These are phyloP conservation scores for Xylaria intraflava DNA, from an alignment of 495 filamentous ascomycete species.

Conservation along the genomic window DNA sequence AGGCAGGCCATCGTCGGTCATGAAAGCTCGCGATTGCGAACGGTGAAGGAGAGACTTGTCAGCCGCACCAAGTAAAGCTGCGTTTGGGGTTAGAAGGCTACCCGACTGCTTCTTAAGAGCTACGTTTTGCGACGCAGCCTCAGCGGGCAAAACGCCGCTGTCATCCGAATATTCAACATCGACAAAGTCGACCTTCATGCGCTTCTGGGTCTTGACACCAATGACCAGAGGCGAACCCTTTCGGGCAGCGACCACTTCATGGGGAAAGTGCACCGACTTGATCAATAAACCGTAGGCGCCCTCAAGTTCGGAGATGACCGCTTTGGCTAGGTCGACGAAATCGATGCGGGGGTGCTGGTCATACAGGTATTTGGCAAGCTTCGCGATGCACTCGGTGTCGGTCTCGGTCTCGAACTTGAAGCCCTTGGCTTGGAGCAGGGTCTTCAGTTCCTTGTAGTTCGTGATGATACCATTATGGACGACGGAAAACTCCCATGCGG, in stretches of 20 bases:
- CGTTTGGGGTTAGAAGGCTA: constrained; percentile 54
- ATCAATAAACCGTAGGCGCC: constrained; percentile 93
- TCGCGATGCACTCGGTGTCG: constrained; percentile 97
- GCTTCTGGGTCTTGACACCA: constrained; percentile 88
- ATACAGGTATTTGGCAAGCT: constrained; percentile 96
- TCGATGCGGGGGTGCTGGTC: constrained; percentile 92
- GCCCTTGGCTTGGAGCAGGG: constrained; percentile 84
- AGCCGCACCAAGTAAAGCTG: constrained; percentile 73
- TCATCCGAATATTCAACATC: constrained; percentile 96
- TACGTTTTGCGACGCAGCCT: constrained; percentile 92
- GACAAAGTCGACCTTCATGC: constrained; percentile 99
- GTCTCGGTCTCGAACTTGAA: constrained; percentile 99
- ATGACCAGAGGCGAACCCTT: constrained; percentile 97
- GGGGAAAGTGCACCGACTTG: constrained; percentile 97
- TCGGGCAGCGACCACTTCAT: constrained; percentile 94
- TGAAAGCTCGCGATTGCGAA: constrained; percentile 95
- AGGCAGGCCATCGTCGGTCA: constrained; percentile 93
- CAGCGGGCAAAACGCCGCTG: constrained; percentile 71
- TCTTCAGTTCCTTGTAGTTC: constrained; percentile 99
- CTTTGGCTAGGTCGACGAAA: constrained; percentile 93
- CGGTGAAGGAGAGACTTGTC: constrained; percentile 97
- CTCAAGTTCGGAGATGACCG: constrained; percentile 95
- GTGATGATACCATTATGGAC: constrained; percentile 99
- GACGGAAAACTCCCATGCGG: constrained; percentile 89
- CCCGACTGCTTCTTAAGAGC: constrained; percentile 76